Evolutionary conservation across 257 asterid genomes (phyloP).

Genomic region (Solanum okadae): DNA sequence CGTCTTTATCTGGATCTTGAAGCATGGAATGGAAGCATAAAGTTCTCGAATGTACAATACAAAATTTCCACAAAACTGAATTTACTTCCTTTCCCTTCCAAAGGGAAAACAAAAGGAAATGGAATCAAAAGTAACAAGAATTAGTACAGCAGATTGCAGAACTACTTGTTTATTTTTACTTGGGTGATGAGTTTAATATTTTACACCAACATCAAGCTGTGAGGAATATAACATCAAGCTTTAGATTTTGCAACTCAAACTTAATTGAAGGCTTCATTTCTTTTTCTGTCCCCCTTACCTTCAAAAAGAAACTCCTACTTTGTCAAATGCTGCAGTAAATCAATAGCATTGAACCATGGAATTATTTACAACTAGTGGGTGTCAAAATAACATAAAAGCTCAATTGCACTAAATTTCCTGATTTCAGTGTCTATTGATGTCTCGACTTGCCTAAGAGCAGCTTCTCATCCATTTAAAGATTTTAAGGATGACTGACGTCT

Average conservation of each 20-base stretch:
- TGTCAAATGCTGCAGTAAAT: neutral
- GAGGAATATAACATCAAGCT: neutral
- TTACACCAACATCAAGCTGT: neutral
- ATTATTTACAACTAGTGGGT: neutral
- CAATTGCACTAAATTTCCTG: neutral
- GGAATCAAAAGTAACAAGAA: neutral
- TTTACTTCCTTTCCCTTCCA: neutral
- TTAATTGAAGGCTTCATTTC: neutral
- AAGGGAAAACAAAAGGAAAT: neutral
- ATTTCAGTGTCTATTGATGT: neutral
- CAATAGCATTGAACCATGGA: neutral
- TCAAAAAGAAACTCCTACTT: neutral
- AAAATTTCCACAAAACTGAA: neutral
- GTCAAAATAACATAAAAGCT: neutral
- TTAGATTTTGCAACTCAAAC: neutral
- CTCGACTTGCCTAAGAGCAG: neutral
- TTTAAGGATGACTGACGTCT: neutral
- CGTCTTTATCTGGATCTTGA: neutral
- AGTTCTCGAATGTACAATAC: neutral
- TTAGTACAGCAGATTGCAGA: neutral
- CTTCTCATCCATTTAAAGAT: neutral
- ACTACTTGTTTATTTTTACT: neutral
- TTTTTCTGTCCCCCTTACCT: neutral
- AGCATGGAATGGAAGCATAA: too few relatives aligned
- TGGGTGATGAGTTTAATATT: neutral